Conservation (phyloP, 768 basidiomycete genomes). For the Rhizopogon salebrosus region DNA sequence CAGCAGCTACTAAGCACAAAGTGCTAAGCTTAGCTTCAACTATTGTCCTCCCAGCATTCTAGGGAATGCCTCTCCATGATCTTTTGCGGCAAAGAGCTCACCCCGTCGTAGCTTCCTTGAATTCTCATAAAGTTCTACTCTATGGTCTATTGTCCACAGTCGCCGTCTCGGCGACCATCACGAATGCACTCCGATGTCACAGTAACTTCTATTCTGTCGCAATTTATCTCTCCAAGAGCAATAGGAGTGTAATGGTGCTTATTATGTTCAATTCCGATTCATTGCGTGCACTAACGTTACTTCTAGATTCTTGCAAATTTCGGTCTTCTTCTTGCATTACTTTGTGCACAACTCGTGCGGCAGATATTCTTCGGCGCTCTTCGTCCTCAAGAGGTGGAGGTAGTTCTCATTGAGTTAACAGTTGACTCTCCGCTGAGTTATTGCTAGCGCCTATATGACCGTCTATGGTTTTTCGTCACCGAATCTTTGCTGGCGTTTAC, state of each 20-base stretch:
- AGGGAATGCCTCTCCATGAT: conserved; percentile 45
- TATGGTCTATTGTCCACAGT: conserved; percentile 65
- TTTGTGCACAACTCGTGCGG: conserved; percentile 75
- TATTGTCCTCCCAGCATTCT: not conserved
- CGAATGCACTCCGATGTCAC: conserved; percentile 75
- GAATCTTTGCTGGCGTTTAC: conserved; percentile 95
- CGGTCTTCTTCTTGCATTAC: conserved; percentile 68
- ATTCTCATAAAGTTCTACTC: conserved; percentile 59
- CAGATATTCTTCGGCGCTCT: conserved; percentile 88
- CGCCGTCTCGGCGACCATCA: conserved; percentile 67
- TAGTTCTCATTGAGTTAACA: conserved; percentile 26
- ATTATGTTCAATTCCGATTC: not conserved
- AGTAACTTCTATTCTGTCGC: conserved; percentile 94
- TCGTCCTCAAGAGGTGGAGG: conserved; percentile 88
- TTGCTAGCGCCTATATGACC: conserved; percentile 87
- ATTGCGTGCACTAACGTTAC: not conserved
- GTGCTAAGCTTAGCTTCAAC: not conserved
- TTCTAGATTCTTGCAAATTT: conserved; percentile 87
- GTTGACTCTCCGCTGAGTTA: not conserved
- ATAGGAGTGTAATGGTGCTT: conserved; percentile 84
- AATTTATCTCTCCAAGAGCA: conserved; percentile 89
- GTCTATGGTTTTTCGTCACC: conserved; percentile 96
- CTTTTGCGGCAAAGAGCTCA: conserved; percentile 48
- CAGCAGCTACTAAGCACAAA: too few species aligned
- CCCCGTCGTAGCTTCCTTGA: conserved; percentile 43